A percentile compares a stretch with the other conserved stretches of the same genome.
Conservation (phyloP, 768 basidiomycete genomes). For the Mycena leptocephala region DNA sequence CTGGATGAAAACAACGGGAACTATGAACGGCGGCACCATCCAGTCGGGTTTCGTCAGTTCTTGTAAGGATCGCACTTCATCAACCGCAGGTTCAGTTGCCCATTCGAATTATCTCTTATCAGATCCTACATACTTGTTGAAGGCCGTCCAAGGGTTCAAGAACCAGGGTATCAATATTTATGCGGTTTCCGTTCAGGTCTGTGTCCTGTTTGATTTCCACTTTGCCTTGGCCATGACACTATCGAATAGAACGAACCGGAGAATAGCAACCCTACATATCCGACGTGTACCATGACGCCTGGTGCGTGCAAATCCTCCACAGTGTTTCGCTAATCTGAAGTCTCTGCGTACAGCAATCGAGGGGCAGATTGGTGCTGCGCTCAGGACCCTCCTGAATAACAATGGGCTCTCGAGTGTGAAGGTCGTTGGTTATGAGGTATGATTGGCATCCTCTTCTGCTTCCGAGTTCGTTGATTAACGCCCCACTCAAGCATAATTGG, state of each 20-base stretch:
- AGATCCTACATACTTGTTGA: slow-evolving; percentile 85
- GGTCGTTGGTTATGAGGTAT: slow-evolving; percentile 66
- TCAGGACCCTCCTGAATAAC: slow-evolving; percentile 75
- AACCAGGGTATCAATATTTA: slow-evolving; percentile 73
- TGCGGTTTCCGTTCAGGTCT: slow-evolving; percentile 71
- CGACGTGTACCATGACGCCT: slow-evolving; percentile 72
- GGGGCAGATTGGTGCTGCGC: slow-evolving; percentile 69
- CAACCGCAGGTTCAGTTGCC: background rate
- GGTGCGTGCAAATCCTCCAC: background rate
- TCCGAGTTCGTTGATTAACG: background rate
- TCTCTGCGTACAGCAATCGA: slow-evolving; percentile 54
- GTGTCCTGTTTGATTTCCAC: background rate
- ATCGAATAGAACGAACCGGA: slow-evolving; percentile 62
- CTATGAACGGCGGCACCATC: slow-evolving; percentile 78
- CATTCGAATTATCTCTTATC: background rate
- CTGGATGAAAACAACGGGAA: slow-evolving; percentile 84
- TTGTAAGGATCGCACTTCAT: slow-evolving; percentile 52
- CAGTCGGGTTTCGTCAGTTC: slow-evolving; percentile 47
- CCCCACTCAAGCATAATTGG: slow-evolving; percentile 80
- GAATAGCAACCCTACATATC: slow-evolving; percentile 79
- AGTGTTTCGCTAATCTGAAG: background rate
- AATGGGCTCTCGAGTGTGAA: slow-evolving; percentile 74
- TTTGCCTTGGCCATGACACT: background rate
- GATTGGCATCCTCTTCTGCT: background rate
- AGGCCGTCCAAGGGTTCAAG: slow-evolving; percentile 79